Evolutionary conservation across 2,329 filamentous ascomycete species (phyloP), one percentile per base, ranked within the genome.

Genomic region (Diaporthe aspalathi): DNA sequence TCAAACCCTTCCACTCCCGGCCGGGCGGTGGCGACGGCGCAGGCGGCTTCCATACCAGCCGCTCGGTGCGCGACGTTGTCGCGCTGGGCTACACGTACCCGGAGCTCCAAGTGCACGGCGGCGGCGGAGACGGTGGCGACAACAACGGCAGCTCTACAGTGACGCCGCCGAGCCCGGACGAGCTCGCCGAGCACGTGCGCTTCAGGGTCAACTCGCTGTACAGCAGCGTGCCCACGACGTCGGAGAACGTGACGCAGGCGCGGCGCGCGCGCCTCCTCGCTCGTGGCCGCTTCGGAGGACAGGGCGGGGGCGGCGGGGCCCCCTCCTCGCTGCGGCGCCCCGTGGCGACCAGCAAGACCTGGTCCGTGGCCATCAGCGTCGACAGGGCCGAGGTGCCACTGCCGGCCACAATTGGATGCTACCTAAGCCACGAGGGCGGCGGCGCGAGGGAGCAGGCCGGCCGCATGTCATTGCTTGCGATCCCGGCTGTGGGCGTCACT

Each of bases 171-270:
- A 86, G 85, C 7, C 80, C 87, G 5, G 83, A 89, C 73, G 84
- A 91, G 75, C 78, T 93, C 62, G 83, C 85, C 43, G 87, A 87
- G 73, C 92, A 92, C 76, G 83, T 93, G 49, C 85, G 89, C 50
- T 86, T 88, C 1, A 87, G 89, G 9, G 85, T 92, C 20, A 83
- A 87, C 63, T 84, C 80, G 1, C 78, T 93, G 0, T 84, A 84
- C 73, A 76, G 76, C 43, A 50, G 24, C 20, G 22, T 52, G n/a
- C 68, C 62, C 32, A 47, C 29, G n/a, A 24, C 40, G 27, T 20
- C 40, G 8, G 29, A 45, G 7, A 65, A 65, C 43, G 60, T 12
- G n/a, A 24, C 60, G 45, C 45, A 35, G 60, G 43, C 60, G 29
- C 45, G 45, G 20, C 60, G 56, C 56, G 27, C 24, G 38, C 56